Evolutionary conservation across 2,329 filamentous ascomycete species (phyloP).

Genomic region (Escovopsis weberi): DNA sequence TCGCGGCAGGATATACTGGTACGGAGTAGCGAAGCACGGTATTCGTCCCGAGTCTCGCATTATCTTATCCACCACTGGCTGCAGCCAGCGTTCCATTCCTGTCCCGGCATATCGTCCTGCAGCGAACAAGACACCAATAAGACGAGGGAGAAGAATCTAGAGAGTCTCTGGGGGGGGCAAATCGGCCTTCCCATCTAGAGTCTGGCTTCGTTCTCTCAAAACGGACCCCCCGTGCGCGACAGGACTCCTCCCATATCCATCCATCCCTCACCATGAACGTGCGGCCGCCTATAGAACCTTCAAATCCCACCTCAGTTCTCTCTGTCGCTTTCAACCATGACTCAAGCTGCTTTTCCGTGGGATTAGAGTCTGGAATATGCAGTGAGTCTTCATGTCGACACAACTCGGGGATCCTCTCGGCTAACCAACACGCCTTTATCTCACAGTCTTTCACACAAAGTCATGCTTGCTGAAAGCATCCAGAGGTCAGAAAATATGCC

Average conservation of each 20-base stretch:
- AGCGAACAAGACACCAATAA: too few species aligned
- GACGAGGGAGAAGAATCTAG: too few species aligned
- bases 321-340: conserved; percentile 79
- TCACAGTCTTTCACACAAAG: conserved; percentile 55
- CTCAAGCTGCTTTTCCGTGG: conserved; percentile 73
- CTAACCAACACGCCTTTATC: conserved; percentile 12
- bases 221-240: background rate
- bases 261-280: conserved; percentile 61
- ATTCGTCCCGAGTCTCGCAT: too few species aligned
- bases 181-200: too few species aligned
- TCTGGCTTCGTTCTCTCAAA: too few species aligned
- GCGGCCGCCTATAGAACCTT: conserved; percentile 67
- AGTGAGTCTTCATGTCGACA: conserved; percentile 31
- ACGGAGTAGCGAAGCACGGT: too few species aligned
- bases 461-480: conserved; percentile 53
- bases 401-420: background rate
- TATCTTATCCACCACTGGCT: too few species aligned
- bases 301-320: conserved; percentile 58
- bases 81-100: too few species aligned
- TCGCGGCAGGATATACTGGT: too few species aligned
- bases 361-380: conserved; percentile 72
- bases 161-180: too few species aligned
- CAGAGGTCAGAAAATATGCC: conserved; percentile 20
- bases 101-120: too few species aligned
- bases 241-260: background rate